Percentiles rank a stretch among this genome's conserved stretches.
Evolutionary conservation across 1,284 basidiomycete species (phyloP).

Genomic region (Tranzscheliella williamsii): DNA sequence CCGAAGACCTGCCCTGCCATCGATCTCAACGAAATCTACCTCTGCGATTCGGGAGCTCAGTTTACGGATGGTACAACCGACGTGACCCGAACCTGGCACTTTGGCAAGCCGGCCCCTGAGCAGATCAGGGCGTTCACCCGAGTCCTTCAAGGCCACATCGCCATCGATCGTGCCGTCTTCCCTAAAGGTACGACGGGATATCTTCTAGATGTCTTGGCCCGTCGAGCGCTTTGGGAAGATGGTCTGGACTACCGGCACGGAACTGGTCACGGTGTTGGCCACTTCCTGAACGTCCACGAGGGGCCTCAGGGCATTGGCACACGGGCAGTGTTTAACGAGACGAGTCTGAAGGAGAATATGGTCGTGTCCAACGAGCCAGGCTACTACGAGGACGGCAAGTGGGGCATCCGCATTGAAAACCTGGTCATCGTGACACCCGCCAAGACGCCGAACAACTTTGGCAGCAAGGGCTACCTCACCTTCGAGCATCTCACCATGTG

Average conservation of each 20-base stretch:
- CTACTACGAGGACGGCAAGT: conserved; percentile 87
- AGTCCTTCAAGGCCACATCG: conserved; percentile 93
- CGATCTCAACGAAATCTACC: conserved; percentile 68
- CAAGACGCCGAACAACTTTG: conserved; percentile 78
- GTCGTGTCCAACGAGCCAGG: conserved; percentile 71
- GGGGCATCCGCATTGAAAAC: conserved; percentile 91
- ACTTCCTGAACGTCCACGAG: conserved; percentile 58
- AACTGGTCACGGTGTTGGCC: conserved; percentile 56
- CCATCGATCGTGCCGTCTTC: conserved; percentile 82
- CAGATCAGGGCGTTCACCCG: conserved; percentile 88
- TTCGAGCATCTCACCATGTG: conserved; percentile 57
- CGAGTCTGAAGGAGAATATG: conserved; percentile 57
- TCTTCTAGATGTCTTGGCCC: conserved; percentile 79
- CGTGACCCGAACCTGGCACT: conserved; percentile 82
- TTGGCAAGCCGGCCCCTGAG: conserved; percentile 78
- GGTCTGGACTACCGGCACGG: conserved; percentile 71
- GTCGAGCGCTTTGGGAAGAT: conserved; percentile 84
- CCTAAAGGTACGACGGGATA: conserved; percentile 82
- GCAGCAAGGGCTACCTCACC: conserved; percentile 63
- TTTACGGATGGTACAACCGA: conserved; percentile 94
- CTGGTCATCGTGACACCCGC: conserved; percentile 49
- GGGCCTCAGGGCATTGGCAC: conserved; percentile 60
- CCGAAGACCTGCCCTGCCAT: conserved; percentile 76
- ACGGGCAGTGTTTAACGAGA: conserved; percentile 56
- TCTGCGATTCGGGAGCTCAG: conserved; percentile 91